These are phyloP conservation scores for Stylonectria norvegica DNA, from an alignment of 2,329 filamentous ascomycete genomes.

Conservation along the genomic window DNA sequence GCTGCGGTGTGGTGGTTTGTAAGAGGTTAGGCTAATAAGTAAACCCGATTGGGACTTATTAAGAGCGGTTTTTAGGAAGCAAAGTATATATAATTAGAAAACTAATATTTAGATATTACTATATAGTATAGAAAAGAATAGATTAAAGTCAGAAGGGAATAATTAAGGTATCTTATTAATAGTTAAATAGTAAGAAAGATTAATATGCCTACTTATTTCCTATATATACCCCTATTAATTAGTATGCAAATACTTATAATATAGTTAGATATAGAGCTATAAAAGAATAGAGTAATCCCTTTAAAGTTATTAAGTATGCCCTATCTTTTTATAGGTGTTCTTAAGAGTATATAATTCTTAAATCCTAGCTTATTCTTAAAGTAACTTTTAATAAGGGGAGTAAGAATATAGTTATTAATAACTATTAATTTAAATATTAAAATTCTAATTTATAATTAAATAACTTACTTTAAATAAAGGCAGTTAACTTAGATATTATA, in stretches of 20 bases:
- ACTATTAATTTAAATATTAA: too few relatives aligned
- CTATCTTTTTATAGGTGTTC: slow-evolving; percentile 3
- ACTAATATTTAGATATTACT: too few relatives aligned
- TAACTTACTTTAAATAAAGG: slow-evolving; percentile 1
- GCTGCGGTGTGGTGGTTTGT: too few relatives aligned
- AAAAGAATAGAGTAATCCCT: slow-evolving; percentile 5
- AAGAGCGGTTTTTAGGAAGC: too few relatives aligned
- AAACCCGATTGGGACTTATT: too few relatives aligned
- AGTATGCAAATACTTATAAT: slow-evolving; percentile 4
- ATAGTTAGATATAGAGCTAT: slow-evolving; percentile 3
- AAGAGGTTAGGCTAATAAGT: too few relatives aligned
- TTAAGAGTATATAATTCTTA: slow-evolving; percentile 1
- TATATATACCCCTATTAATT: slow-evolving; percentile 2
- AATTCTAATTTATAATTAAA: not conserved
- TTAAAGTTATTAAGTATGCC: slow-evolving; percentile 2
- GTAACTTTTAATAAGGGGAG: not conserved
- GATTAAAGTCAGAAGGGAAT: too few relatives aligned
- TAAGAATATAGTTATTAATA: slow-evolving; percentile 1
- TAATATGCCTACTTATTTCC: slow-evolving; percentile 2
- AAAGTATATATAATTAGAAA: too few relatives aligned
- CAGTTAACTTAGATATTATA: slow-evolving; percentile 7
- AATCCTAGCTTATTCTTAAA: slow-evolving; percentile 1
- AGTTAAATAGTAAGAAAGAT: too few relatives aligned
- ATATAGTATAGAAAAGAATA: too few relatives aligned
- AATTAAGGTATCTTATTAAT: too few relatives aligned